Evolutionary conservation across 2,329 filamentous ascomycete species (phyloP).

Genomic region (Sporothrix mexicana): DNA sequence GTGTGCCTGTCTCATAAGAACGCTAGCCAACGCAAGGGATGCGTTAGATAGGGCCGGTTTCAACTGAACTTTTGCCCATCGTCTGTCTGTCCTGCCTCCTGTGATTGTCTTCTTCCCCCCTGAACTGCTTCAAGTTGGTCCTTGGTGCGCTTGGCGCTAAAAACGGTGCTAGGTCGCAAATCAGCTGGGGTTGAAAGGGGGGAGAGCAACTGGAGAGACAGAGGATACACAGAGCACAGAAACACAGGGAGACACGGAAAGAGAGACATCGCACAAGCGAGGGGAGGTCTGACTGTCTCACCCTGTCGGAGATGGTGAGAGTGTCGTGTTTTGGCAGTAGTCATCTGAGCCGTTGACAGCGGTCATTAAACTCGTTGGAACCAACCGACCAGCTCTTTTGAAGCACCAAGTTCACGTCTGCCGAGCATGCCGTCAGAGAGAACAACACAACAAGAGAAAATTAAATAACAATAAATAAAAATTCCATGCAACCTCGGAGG

Average conservation of each 20-base stretch:
- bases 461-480: neutral
- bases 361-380: neutral
- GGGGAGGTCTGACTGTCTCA: neutral
- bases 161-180: slow-evolving; percentile 25
- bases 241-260: neutral
- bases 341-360: neutral
- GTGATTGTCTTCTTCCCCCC: slow-evolving; percentile 1
- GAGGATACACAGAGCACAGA: neutral
- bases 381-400: slow-evolving; percentile 8
- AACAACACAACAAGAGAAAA: neutral
- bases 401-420: neutral
- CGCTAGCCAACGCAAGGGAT: slow-evolving; percentile 23
- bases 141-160: slow-evolving; percentile 11
- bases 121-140: neutral
- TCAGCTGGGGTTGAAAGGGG: slow-evolving; percentile 17
- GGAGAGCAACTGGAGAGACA: neutral
- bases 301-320: neutral
- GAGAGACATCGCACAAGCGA: neutral
- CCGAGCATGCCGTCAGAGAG: neutral
- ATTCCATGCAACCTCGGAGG: neutral
- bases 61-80: slow-evolving; percentile 8
- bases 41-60: neutral
- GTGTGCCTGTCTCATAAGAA: slow-evolving; percentile 16
- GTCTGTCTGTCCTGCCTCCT: neutral
- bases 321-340: neutral